Evolutionary conservation across 2,329 filamentous ascomycete genomes (phyloP), one percentile per base, ranked within the genome.

Genomic region (Fusarium drepaniforme): DNA sequence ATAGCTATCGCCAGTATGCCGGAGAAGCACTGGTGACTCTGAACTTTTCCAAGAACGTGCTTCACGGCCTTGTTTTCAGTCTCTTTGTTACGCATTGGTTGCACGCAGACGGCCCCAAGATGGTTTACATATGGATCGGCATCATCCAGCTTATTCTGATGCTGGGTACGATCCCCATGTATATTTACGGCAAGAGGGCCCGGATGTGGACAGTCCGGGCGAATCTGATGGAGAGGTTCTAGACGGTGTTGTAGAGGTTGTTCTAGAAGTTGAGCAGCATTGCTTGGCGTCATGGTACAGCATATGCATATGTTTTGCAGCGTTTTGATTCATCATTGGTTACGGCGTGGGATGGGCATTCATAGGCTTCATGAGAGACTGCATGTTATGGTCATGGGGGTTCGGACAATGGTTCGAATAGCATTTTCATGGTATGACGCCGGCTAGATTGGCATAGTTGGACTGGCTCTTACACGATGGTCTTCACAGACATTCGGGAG

Each of bases 21-120:
- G 96, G 95, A 23, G 96, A 98, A 83, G 96, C 96, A 4, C 88
- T 98, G 38, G 97, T 98, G 16, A 98, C 96, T 23, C 86, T 98
- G 76, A 98, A 98, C 80, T 97, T 98, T 80, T 92, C 91, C 84
- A 98, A 98, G 87, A 98, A 98, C 81, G 89, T 98, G 66, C 90
- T 98, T 30, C 96, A 98, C 78, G 96, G 96, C 0, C 86, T 98
- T 64, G 89, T 98, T 0, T 98, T 98, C 81, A 91, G 94, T 70
- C 86, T 98, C 60, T 98, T 98, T 82, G 94, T 98, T 77, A 94
- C 94, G 5, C 87, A 90, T 65, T 98, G 96, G 96, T 86, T 98
- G 25, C 89, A 93, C 37, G 81, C 84, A 2, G 92, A 95, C 67
- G 96, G 96, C 0, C 88, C 93, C 13, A 94, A 93, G 83, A 88